Conservation (phyloP, 805 yeast genomes). For the Starmerella kuoi region DNA sequence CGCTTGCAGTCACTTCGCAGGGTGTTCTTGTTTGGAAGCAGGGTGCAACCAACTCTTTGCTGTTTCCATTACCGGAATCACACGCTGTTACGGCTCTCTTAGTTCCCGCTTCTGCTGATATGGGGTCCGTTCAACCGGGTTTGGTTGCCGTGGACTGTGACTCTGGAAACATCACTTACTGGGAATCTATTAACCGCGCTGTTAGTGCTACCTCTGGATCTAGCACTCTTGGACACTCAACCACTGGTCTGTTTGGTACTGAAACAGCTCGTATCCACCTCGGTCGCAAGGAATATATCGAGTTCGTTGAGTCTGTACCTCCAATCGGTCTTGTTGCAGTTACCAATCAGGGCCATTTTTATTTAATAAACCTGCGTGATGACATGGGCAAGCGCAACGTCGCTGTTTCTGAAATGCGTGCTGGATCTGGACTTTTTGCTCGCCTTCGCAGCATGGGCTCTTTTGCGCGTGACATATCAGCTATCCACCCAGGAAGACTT, state of each 20-base stretch:
- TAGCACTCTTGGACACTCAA: slow-evolving; percentile 15
- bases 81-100: slow-evolving; percentile 39
- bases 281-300: slow-evolving; percentile 42
- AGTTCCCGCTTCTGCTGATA: slow-evolving; percentile 44
- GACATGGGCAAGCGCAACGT: slow-evolving; percentile 47
- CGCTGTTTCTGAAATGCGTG: slow-evolving; percentile 21
- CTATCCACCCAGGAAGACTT: slow-evolving; percentile 45
- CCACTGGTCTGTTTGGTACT: slow-evolving; percentile 19
- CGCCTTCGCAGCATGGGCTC: slow-evolving; percentile 11
- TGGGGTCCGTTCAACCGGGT: slow-evolving; percentile 44
- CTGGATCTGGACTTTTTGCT: slow-evolving; percentile 6
- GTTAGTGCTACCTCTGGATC: slow-evolving; percentile 36
- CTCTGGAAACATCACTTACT: slow-evolving; percentile 51
- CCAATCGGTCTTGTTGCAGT: slow-evolving; percentile 65
- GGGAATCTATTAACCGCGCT: slow-evolving; percentile 62
- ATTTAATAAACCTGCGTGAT: slow-evolving; percentile 54
- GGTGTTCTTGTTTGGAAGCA: slow-evolving; percentile 13
- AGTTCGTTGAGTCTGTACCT: slow-evolving; percentile 46
- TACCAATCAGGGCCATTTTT: slow-evolving; percentile 56
- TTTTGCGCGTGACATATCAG: slow-evolving; percentile 36
- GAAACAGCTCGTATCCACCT: slow-evolving; percentile 32
- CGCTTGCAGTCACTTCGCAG: slow-evolving; percentile 7
- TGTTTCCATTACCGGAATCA: slow-evolving; percentile 11
- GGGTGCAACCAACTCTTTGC: slow-evolving; percentile 2
- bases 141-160: slow-evolving; percentile 49